Conservation (phyloP, 257 asterid species). For the Craterostigma plantagineum region DNA sequence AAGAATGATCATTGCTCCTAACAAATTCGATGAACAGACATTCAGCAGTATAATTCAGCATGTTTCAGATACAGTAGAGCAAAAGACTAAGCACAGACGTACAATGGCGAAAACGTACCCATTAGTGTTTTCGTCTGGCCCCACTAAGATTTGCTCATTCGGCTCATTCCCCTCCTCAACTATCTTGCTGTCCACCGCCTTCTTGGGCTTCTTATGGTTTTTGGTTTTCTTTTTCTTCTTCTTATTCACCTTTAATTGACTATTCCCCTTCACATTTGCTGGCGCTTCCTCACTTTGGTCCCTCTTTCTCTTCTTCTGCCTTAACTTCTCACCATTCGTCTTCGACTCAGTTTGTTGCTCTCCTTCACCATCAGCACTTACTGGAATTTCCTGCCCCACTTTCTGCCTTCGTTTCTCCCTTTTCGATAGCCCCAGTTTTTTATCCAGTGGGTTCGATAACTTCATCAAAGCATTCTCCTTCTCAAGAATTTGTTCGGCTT, state of each 20-base stretch:
- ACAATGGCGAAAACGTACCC: not conserved
- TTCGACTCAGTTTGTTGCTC: constrained; percentile 7
- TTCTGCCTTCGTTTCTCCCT: constrained; percentile 39
- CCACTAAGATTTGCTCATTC: constrained; percentile 17
- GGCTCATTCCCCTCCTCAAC: constrained; percentile 15
- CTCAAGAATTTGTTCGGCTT: constrained; percentile 27
- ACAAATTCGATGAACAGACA: no score
- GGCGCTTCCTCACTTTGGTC: constrained; percentile 13
- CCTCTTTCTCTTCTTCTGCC: constrained; percentile 12
- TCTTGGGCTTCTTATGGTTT: constrained; percentile 7
- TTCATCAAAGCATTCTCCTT: constrained; percentile 18
- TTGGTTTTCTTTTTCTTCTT: constrained; percentile 18
- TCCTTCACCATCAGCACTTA: constrained; percentile 10
- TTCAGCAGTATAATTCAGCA: no score
- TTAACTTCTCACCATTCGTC: constrained; percentile 12
- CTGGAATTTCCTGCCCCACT: constrained; percentile 16
- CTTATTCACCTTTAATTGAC: constrained; percentile 14
- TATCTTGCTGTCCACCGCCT: constrained; percentile 8
- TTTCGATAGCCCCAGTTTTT: constrained; percentile 24
- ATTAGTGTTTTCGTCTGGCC: not conserved
- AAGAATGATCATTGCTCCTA: no score
- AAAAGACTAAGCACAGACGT: no score
- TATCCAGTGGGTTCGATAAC: constrained; percentile 10
- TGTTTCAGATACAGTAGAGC: no score
- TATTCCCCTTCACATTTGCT: constrained; percentile 18